phyloP scores from a whole-genome alignment of 78 protist species.

The Cyanophora paradoxa region DNA sequence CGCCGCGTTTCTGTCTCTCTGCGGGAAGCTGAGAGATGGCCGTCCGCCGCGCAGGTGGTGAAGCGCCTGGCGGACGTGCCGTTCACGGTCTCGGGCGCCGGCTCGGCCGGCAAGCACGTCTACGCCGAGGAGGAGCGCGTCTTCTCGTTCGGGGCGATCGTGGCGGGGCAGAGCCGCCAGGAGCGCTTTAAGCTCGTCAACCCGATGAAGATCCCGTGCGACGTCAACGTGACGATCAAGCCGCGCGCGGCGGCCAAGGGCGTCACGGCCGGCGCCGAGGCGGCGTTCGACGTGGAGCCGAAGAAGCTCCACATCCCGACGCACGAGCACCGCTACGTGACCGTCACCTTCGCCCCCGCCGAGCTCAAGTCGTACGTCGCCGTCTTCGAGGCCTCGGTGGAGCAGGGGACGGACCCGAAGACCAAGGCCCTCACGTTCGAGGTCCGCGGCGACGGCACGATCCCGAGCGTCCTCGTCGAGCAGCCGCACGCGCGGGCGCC shows the following conservation, averaged over 20 bases:
- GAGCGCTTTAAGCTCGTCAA: constrained; percentile 55
- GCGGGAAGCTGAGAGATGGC: too few relatives aligned
- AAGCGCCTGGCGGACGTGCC: neutral
- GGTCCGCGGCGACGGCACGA: constrained; percentile 63
- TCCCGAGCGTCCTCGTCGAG: constrained; percentile 48
- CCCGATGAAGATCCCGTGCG: constrained; percentile 47
- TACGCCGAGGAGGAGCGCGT: constrained; percentile 38
- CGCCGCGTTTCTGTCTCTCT: too few relatives aligned
- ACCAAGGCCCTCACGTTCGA: constrained; percentile 39
- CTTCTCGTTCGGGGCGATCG: constrained; percentile 46
- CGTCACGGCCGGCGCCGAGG: neutral
- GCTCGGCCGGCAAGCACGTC: too few relatives aligned
- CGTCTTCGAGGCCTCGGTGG: constrained; percentile 52
- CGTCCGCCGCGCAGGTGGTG: constrained; percentile 16
- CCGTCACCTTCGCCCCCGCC: constrained; percentile 48
- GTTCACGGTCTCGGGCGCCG: too few relatives aligned
- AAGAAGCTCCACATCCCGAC: constrained; percentile 37
- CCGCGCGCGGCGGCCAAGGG: neutral
- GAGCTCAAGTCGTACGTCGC: constrained; percentile 28
- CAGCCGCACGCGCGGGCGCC: constrained; percentile 11
- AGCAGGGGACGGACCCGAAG: constrained; percentile 30
- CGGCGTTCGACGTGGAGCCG: constrained; percentile 35
- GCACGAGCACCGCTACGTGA: constrained; percentile 60
- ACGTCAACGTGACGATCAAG: neutral
- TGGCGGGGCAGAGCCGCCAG: too few relatives aligned